Evolutionary conservation across 2,329 filamentous ascomycete species (phyloP), one percentile per base, ranked within the genome.

Genomic region (Albifimbria verrucaria): DNA sequence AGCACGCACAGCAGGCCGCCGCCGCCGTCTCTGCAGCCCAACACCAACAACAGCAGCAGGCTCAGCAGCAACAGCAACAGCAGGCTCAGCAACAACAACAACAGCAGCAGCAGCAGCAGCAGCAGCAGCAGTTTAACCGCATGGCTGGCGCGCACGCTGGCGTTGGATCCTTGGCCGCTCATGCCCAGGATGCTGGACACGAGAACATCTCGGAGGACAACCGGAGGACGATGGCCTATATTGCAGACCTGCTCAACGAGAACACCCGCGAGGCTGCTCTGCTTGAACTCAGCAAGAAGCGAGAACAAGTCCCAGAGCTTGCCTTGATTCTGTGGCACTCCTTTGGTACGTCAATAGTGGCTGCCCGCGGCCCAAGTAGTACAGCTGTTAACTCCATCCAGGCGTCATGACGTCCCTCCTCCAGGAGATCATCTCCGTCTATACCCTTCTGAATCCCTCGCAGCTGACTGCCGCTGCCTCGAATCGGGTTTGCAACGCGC

Each of bases 371-470:
- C 46, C 50, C 18, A 28, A 20, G 26, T 36, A 21, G 36, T 25
- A 21, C 46, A 43, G 26, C 23, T 25, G 26, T 15, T n/a, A 36
- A 28, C 46, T n/a, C 12, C 46, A 17, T 18, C 11, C 60, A 96
- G 92, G 92, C 65, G 94, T 99, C 66, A 99, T 99, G 94, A 97
- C 94, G 45, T 96, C 92, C 51, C 80, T 99, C 22, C 82, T 97
- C 28, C 93, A 97, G 72, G 94, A 99, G 75, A 99, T 99, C 69
- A 99, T 99, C 68, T 97, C 93, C 11, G 94, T 99, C 52, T 99
- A 99, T 69, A 95, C 92, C 24, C 83, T 99, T 4, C 83, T 99
- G 63, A 99, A 96, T 71, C 94, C 94, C 6, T 97, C 92, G 48
- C 93, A 97, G 75, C 83, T 99, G 64, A 99, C 94, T 7, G 94